phyloP scores from a whole-genome alignment of 2,329 filamentous ascomycete species.

The Hysterium pulicare region DNA sequence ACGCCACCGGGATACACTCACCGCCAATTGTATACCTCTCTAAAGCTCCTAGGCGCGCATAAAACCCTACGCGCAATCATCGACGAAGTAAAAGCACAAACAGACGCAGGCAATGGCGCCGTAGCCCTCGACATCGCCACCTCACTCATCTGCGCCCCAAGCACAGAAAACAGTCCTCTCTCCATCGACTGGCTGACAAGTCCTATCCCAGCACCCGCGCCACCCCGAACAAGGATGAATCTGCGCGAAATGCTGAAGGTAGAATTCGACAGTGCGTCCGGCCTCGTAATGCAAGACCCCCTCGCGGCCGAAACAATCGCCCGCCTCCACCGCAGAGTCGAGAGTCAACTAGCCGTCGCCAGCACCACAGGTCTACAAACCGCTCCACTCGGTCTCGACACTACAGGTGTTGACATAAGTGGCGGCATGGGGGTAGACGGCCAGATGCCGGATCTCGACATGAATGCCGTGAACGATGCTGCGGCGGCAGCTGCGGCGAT shows the following conservation, averaged over 20 bases:
- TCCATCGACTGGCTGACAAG: conserved; percentile 32
- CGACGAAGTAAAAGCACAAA: conserved; percentile 64
- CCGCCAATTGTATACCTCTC: conserved; percentile 61
- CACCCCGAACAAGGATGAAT: conserved; percentile 45
- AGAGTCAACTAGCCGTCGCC: conserved; percentile 54
- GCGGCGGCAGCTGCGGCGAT: conserved; percentile 27
- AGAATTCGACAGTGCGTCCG: conserved; percentile 57
- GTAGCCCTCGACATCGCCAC: conserved; percentile 67
- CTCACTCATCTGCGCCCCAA: conserved; percentile 66
- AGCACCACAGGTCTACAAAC: conserved; percentile 24
- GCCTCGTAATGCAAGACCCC: conserved; percentile 55
- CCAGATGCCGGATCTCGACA: conserved; percentile 28
- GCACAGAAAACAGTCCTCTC: conserved; percentile 36
- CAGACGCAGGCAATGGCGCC: conserved; percentile 56
- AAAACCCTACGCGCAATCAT: conserved; percentile 60
- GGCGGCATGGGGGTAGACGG: conserved; percentile 28
- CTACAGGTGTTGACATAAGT: conserved; percentile 7
- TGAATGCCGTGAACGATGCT: conserved; percentile 34
- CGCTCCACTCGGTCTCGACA: conserved; percentile 20
- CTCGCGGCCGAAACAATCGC: conserved; percentile 60
- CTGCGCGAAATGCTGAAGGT: conserved; percentile 59
- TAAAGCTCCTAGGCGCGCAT: conserved; percentile 60
- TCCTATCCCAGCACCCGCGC: conserved; percentile 19
- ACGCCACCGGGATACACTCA: conserved; percentile 67
- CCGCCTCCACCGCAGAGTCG: conserved; percentile 61